These are phyloP conservation scores for Penicillium corylophilum DNA, from an alignment of 2,329 filamentous ascomycete genomes.

Conservation along the genomic window DNA sequence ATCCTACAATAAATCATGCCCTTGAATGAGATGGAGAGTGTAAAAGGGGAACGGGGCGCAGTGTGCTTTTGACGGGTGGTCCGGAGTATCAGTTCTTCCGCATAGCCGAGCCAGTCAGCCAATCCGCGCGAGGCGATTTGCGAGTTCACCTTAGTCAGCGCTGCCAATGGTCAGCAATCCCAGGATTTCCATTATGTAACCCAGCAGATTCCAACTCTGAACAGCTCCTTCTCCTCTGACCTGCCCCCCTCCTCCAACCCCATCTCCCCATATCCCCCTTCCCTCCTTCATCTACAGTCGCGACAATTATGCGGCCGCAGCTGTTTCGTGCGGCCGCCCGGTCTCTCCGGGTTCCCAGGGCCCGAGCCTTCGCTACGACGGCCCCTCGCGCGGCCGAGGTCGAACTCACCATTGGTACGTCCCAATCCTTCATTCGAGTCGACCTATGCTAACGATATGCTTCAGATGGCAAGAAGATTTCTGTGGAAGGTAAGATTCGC, in stretches of 20 bases:
- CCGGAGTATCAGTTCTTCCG: slow-evolving; percentile 34
- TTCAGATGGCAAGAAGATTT: slow-evolving; percentile 94
- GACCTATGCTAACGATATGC: slow-evolving; percentile 30
- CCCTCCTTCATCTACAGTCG: slow-evolving; percentile 14
- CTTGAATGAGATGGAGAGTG: slow-evolving; percentile 55
- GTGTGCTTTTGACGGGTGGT: slow-evolving; percentile 21
- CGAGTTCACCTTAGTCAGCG: slow-evolving; percentile 24
- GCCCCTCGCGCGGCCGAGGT: slow-evolving; percentile 81
- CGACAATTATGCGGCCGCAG: slow-evolving; percentile 62
- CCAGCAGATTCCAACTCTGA: slow-evolving; percentile 34
- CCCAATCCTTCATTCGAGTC: slow-evolving; percentile 55
- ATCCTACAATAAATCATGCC: slow-evolving; percentile 67
- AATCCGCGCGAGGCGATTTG: slow-evolving; percentile 43
- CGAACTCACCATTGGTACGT: slow-evolving; percentile 89
- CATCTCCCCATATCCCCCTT: slow-evolving; percentile 15
- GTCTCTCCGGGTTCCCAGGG: slow-evolving; percentile 52
- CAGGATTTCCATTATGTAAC: slow-evolving; percentile 22
- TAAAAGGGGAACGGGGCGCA: slow-evolving; percentile 27
- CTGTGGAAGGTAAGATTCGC: slow-evolving; percentile 75
- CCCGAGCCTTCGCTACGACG: slow-evolving; percentile 80
- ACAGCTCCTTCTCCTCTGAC: slow-evolving; percentile 26
- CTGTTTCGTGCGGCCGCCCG: slow-evolving; percentile 62
- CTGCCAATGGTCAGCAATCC: slow-evolving; percentile 26
- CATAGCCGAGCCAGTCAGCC: slow-evolving; percentile 36
- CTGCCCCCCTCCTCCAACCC: slow-evolving; percentile 16